A percentile compares a stretch with the other conserved stretches of the same genome.
Evolutionary conservation across 2,329 filamentous ascomycete genomes (phyloP).

Genomic region (Didymella arachidicola): DNA sequence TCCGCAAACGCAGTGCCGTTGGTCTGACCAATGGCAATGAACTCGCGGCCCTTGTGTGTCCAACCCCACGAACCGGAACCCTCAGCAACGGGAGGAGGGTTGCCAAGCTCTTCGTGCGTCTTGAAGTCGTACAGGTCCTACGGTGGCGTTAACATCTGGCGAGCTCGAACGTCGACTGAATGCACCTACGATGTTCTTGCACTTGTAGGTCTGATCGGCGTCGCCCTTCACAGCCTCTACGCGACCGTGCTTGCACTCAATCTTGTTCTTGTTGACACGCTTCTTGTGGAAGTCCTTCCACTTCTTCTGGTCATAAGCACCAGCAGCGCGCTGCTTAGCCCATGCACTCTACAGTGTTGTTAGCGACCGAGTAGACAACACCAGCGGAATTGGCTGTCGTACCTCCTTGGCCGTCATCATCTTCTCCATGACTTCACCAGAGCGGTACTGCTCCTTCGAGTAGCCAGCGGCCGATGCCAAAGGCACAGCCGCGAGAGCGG

Average conservation of each 20-base stretch:
- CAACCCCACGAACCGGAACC: conserved; percentile 62
- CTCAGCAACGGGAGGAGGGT: conserved; percentile 45
- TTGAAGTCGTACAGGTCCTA: conserved; percentile 65
- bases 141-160: conserved; percentile 14
- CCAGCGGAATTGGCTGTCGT: background rate
- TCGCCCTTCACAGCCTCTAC: conserved; percentile 50
- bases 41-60: conserved; percentile 62
- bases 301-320: conserved; percentile 42
- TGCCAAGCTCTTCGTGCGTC: conserved; percentile 63
- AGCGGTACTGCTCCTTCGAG: conserved; percentile 43
- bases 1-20: conserved; percentile 65
- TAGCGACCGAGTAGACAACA: conserved; percentile 12
- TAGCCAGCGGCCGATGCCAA: conserved; percentile 41
- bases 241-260: conserved; percentile 46
- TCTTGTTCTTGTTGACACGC: conserved; percentile 37
- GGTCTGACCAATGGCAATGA: conserved; percentile 63
- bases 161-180: conserved; percentile 1
- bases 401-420: conserved; percentile 49
- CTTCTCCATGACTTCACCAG: conserved; percentile 44
- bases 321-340: conserved; percentile 43
- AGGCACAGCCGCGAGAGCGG: conserved; percentile 41
- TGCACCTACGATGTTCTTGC: conserved; percentile 57
- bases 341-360: conserved; percentile 36
- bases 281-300: conserved; percentile 45
- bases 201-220: conserved; percentile 52